Conservation (phyloP, 306 rosid genomes). For the Vigna angularis region DNA sequence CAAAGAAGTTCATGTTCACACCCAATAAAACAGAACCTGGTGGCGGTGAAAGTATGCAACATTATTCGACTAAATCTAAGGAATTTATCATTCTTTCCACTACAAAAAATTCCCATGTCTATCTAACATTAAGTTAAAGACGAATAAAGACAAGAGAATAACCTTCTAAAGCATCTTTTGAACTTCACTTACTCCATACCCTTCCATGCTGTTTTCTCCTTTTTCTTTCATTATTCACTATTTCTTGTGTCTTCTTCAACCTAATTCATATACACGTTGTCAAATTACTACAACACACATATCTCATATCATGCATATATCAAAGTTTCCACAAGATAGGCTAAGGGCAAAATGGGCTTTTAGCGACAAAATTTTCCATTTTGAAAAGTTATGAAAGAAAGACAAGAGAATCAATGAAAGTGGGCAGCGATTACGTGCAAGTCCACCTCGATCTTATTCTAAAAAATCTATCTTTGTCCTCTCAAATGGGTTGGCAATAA, state of each 20-base stretch:
- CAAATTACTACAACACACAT: constrained; percentile 39
- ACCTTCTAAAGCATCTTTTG: constrained; percentile 59
- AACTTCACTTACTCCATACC: constrained; percentile 50
- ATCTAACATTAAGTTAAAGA: constrained; percentile 20
- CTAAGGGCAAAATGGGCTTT: constrained; percentile 29
- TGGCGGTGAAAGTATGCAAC: neutral
- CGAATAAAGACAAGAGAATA: constrained; percentile 61
- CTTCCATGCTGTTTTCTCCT: constrained; percentile 51
- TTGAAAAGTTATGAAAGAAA: constrained; percentile 41
- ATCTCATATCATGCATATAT: neutral
- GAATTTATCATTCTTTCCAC: constrained; percentile 21
- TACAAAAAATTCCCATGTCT: constrained; percentile 29
- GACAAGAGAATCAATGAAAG: constrained; percentile 50
- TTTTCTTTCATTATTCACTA: constrained; percentile 34
- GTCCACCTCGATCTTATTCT: constrained; percentile 21
- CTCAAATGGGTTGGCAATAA: constrained; percentile 41
- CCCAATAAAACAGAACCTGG: neutral
- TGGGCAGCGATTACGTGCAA: constrained; percentile 20
- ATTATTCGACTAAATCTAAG: neutral
- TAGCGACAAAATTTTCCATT: neutral
- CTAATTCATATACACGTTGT: neutral
- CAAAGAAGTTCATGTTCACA: no score
- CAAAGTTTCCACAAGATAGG: neutral
- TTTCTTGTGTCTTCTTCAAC: constrained; percentile 29
- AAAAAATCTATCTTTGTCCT: constrained; percentile 62